Evolutionary conservation across 2,329 filamentous ascomycete genomes (phyloP), one percentile per base, ranked within the genome.

Genomic region (Hymenoscyphus albidus): DNA sequence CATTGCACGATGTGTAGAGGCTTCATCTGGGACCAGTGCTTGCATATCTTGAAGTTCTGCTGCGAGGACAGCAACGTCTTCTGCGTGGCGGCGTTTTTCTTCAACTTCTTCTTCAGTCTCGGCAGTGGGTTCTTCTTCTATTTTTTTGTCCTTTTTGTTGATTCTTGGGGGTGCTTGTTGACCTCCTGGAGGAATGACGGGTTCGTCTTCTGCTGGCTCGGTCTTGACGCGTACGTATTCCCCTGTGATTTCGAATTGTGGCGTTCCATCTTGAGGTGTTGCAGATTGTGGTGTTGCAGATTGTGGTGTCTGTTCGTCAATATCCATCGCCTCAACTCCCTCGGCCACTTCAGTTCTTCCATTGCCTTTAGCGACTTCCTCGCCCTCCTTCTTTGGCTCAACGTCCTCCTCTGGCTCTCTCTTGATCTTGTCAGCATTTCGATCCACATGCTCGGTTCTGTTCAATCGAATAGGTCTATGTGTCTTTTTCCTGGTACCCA

Each of bases 31-130:
- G 9, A 44, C 55, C 31, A 27, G 64, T n/a, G 70, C 65, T 56
- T 72, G 64, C n/a, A 77, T 73, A 56, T 71, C 76, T 64, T 80
- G 81, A 4, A 84, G 76, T 68, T 85, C 82, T 39, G 78, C 73
- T 35, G 77, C 74, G 32, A 84, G 76, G 42, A 79, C 76, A n/a
- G 73, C 74, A 51, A 81, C 75, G 64, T 83, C 81, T 14, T 78
- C 73, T 48, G 81, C 75, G 63, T 80, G 77, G 18, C 82, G 80
- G 32, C 78, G 76, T 74, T 79, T 82, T 71, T 85, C 82, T 54
- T 78, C 77, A 54, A 75, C 76, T 64, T 85, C 83, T 70, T 84
- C 81, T 62, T 81, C 79, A 1, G 82, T 85, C 67, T 83, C 81
- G 44, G 83, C 76, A 27, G 78, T 76, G 0, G 79, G 80, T 58